Evolutionary conservation across 164 flowering plant genomes (phyloP).

Genomic region (Magnolia kwangsiensis): DNA sequence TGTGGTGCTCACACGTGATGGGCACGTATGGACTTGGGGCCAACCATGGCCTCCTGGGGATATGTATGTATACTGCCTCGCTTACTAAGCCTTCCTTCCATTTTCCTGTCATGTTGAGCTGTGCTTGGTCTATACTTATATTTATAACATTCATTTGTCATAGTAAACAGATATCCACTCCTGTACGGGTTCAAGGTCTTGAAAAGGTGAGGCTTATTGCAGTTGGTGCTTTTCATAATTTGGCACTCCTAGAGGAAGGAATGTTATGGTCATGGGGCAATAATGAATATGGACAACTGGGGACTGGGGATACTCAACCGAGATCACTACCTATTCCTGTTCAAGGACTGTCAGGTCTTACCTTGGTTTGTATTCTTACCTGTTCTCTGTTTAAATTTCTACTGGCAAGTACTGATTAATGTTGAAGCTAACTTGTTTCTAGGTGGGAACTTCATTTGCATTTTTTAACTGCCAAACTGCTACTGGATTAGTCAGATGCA

Average conservation of each 20-base stretch:
- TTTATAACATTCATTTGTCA: not conserved
- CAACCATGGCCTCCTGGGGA: conserved; percentile 99
- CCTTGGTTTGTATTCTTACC: conserved; percentile 54
- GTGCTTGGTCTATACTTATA: conserved; percentile 9
- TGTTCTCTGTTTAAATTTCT: not conserved
- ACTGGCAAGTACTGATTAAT: not conserved
- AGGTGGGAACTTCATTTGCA: not conserved
- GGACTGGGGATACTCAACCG: conserved; percentile 99
- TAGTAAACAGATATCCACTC: conserved; percentile 92
- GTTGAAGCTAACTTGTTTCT: conserved; percentile 1
- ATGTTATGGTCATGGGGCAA: conserved; percentile 97
- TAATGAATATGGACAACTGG: conserved; percentile 99
- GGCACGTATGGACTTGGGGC: conserved; percentile 99
- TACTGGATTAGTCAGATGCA: not conserved
- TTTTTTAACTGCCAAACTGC: not conserved
- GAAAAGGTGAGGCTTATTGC: conserved; percentile 84
- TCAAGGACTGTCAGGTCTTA: conserved; percentile 77
- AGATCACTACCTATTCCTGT: conserved; percentile 92
- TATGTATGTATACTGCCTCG: conserved; percentile 49
- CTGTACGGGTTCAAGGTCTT: conserved; percentile 96
- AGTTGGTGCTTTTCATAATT: conserved; percentile 96
- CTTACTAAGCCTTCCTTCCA: not conserved
- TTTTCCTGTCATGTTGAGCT: not conserved
- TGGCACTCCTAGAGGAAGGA: conserved; percentile 90
- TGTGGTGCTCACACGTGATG: conserved; percentile 94